phyloP scores from a whole-genome alignment of 768 basidiomycete species.

The Gymnopilus junonius region DNA sequence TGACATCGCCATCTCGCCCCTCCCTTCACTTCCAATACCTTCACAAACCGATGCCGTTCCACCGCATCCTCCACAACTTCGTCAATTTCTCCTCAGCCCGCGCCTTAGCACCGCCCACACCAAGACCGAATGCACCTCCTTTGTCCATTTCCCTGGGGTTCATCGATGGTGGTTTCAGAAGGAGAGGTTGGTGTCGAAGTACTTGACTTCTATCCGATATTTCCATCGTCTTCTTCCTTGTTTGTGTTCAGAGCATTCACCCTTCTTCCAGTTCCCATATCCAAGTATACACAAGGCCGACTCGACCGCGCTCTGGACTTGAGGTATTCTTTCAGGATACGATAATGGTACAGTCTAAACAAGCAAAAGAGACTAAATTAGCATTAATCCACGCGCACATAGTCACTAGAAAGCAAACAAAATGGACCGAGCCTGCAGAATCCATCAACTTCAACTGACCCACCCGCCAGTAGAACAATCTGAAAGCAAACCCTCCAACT shows the following conservation, averaged over 20 bases:
- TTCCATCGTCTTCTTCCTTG: conserved; percentile 57
- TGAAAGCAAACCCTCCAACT: conserved; percentile 70
- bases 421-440: conserved; percentile 57
- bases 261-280: conserved; percentile 93
- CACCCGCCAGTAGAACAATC: conserved; percentile 68
- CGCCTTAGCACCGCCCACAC: conserved; percentile 38
- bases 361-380: not conserved
- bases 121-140: too few species aligned
- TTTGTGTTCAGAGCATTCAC: conserved; percentile 59
- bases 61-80: conserved; percentile 79
- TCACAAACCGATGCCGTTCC: conserved; percentile 72
- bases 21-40: conserved; percentile 73
- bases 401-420: not conserved
- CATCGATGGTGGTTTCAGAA: conserved; percentile 68
- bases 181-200: conserved; percentile 82
- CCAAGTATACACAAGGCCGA: conserved; percentile 72
- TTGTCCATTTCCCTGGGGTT: conserved; percentile 56
- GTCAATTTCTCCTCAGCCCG: conserved; percentile 80
- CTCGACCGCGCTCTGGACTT: conserved; percentile 69
- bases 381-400: not conserved
- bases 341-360: conserved; percentile 64
- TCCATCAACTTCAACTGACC: conserved; percentile 68
- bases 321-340: conserved; percentile 74
- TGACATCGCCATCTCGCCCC: conserved; percentile 71
- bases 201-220: conserved; percentile 75